Evolutionary conservation across 768 basidiomycete genomes (phyloP).

Genomic region (Boletus barrowsii): DNA sequence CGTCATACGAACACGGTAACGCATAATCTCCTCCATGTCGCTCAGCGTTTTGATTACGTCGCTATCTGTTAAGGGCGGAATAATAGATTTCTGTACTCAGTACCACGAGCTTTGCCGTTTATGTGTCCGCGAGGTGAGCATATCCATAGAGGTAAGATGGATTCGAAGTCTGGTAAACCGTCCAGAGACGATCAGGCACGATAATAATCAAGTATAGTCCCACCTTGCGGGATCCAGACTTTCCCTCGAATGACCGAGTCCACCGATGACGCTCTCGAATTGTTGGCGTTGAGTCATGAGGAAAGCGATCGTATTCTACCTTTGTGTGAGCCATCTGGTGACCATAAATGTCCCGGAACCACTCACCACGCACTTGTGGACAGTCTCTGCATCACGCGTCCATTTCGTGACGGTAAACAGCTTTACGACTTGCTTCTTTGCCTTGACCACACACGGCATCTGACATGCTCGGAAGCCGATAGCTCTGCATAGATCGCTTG

Average conservation of each 20-base stretch:
- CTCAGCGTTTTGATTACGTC: conserved; percentile 62
- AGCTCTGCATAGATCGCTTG: conserved; percentile 83
- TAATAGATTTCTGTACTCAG: conserved; percentile 57
- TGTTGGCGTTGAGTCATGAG: conserved; percentile 82
- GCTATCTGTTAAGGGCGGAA: conserved; percentile 64
- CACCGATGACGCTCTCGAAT: conserved; percentile 66
- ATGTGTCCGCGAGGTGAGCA: conserved; percentile 85
- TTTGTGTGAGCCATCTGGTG: neutral
- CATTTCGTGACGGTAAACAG: conserved; percentile 85
- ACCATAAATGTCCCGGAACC: neutral
- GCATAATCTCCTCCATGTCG: conserved; percentile 75
- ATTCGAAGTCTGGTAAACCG: conserved; percentile 67
- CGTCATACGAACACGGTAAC: conserved; percentile 70
- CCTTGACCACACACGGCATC: conserved; percentile 86
- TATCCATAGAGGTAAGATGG: conserved; percentile 87
- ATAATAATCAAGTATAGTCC: conserved; percentile 13
- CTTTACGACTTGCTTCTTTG: conserved; percentile 87
- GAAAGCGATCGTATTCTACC: conserved; percentile 87
- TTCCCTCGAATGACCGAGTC: conserved; percentile 63
- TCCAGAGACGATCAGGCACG: neutral
- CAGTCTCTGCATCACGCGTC: conserved; percentile 78
- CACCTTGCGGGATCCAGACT: conserved; percentile 78
- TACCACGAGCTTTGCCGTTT: conserved; percentile 39
- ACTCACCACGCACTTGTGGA: conserved; percentile 82
- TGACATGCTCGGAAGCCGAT: conserved; percentile 79